Evolutionary conservation across 1,284 basidiomycete genomes (phyloP).

Genomic region (Mycosarcoma mackinlayi): DNA sequence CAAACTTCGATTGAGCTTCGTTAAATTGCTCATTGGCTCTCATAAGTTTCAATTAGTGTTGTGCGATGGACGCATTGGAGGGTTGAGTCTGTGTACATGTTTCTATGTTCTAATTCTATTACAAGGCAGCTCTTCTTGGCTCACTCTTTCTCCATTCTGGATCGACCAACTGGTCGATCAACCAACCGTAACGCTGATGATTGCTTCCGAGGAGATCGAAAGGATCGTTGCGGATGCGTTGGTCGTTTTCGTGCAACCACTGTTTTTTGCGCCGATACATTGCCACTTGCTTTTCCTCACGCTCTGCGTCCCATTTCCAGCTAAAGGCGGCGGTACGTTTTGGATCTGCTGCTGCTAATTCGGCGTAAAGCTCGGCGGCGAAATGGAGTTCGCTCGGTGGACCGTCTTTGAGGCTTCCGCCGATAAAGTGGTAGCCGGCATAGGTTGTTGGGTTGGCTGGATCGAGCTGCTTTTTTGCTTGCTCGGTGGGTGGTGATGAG

Average conservation of each 20-base stretch:
- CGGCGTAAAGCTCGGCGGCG: constrained; percentile 12
- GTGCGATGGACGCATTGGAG: too few relatives aligned
- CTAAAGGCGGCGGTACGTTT: constrained; percentile 11
- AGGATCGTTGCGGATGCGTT: constrained; percentile 36
- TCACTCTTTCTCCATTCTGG: constrained; percentile 4
- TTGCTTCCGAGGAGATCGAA: constrained; percentile 45
- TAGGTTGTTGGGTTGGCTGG: constrained; percentile 12
- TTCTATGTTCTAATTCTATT: too few relatives aligned
- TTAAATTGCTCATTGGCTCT: too few relatives aligned
- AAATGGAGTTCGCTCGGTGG: constrained; percentile 33
- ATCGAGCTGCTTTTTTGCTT: constrained; percentile 2
- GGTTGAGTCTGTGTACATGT: too few relatives aligned
- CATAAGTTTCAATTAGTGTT: too few relatives aligned
- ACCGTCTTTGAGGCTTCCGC: constrained; percentile 13
- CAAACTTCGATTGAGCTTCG: too few relatives aligned
- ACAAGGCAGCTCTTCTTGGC: not conserved
- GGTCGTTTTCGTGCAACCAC: constrained; percentile 28
- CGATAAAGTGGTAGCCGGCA: constrained; percentile 22
- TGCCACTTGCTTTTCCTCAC: constrained; percentile 20
- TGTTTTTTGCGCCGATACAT: constrained; percentile 45
- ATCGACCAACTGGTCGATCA: constrained; percentile 13
- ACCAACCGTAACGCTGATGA: constrained; percentile 13
- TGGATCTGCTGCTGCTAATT: constrained; percentile 15
- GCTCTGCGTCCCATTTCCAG: constrained; percentile 38
- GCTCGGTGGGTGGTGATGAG: not conserved